phyloP scores from a whole-genome alignment of 345 rosid species.

The Acer campestre region DNA sequence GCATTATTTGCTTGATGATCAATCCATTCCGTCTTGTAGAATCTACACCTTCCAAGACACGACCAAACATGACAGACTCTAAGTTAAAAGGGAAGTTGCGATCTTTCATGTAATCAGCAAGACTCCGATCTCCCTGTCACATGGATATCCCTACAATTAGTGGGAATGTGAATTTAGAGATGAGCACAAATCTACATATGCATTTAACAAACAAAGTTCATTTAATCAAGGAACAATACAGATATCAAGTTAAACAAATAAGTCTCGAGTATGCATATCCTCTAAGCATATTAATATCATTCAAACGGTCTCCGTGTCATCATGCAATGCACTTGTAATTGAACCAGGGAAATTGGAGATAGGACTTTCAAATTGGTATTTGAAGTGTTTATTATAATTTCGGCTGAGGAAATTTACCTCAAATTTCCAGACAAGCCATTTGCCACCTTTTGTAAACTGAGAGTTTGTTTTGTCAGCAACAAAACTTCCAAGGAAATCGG shows the following conservation, averaged over 20 bases:
- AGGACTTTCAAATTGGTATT: constrained; percentile 4
- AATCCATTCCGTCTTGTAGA: constrained; percentile 73
- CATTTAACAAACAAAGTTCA: neutral
- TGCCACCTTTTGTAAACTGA: constrained; percentile 71
- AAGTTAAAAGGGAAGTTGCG: constrained; percentile 82
- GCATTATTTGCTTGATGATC: constrained; percentile 91
- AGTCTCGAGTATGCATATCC: neutral
- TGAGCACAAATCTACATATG: constrained; percentile 1
- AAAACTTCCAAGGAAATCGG: constrained; percentile 88
- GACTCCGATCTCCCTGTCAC: constrained; percentile 82
- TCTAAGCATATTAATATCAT: neutral
- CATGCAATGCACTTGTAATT: neutral
- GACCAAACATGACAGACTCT: constrained; percentile 86
- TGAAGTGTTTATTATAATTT: constrained; percentile 11
- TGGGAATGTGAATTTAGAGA: constrained; percentile 18
- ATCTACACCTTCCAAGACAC: constrained; percentile 74
- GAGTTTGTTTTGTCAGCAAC: constrained; percentile 72
- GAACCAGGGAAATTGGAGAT: neutral
- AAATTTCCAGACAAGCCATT: constrained; percentile 99
- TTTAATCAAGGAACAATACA: constrained; percentile 14
- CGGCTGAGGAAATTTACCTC: constrained; percentile 53
- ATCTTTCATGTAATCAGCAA: constrained; percentile 87
- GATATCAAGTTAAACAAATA: neutral
- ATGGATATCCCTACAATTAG: constrained; percentile 38
- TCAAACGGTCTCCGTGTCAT: neutral